These are phyloP conservation scores for Plasmodium vivax DNA, from an alignment of 169 alveolate genomes.

Conservation along the genomic window DNA sequence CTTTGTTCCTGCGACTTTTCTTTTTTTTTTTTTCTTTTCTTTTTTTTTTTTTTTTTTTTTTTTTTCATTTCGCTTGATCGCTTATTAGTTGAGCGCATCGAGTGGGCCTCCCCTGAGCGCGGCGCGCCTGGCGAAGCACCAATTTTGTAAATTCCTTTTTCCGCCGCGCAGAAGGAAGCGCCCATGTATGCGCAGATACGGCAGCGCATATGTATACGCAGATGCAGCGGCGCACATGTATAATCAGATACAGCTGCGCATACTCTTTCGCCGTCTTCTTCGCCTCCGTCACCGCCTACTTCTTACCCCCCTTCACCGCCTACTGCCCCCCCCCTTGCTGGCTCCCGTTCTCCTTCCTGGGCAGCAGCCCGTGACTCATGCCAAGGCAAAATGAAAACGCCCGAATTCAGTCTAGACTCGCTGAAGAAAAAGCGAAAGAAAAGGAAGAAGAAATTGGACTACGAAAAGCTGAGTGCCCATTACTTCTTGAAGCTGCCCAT, in stretches of 20 bases:
- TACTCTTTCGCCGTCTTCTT: neutral
- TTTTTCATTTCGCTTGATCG: neutral
- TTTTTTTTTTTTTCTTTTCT: conserved; percentile 8
- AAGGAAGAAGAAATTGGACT: conserved; percentile 21
- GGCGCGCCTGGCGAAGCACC: neutral
- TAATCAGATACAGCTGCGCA: neutral
- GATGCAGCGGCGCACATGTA: neutral
- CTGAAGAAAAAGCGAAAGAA: conserved; percentile 32
- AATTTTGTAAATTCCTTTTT: neutral
- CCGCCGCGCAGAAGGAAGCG: neutral
- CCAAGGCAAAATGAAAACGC: conserved; percentile 60
- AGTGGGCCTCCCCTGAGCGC: neutral
- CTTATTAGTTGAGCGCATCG: neutral
- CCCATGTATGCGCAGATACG: neutral
- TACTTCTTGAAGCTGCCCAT: conserved; percentile 62
- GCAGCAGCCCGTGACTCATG: neutral
- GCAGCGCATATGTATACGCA: neutral
- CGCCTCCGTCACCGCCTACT: neutral
- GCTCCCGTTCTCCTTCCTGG: neutral
- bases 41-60: conserved; percentile 20
- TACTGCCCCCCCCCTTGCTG: neutral
- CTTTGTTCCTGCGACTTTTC: neutral
- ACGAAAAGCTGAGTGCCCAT: conserved; percentile 49
- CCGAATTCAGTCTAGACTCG: conserved; percentile 73
- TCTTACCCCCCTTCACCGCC: too few relatives aligned